These are phyloP conservation scores for Diaporthe amygdali DNA, from an alignment of 2,329 filamentous ascomycete genomes.

Conservation along the genomic window DNA sequence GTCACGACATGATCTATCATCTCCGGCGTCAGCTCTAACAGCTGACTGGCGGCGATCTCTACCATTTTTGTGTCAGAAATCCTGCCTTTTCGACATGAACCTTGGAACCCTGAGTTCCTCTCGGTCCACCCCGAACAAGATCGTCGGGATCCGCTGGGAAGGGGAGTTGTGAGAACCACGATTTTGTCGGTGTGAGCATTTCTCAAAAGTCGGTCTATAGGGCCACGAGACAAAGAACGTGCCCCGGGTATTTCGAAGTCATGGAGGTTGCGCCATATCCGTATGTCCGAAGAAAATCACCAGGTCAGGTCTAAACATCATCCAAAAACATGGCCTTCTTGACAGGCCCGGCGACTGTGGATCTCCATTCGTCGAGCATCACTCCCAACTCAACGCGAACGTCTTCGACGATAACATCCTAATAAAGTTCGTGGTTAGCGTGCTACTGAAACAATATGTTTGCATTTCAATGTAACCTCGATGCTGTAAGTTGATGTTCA, in stretches of 20 bases:
- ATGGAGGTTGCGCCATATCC: background rate
- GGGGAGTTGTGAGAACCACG: background rate
- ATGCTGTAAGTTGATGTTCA: too few species aligned
- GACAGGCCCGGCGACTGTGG: constrained; percentile 6
- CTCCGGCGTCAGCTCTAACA: background rate
- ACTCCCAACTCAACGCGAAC: constrained; percentile 13
- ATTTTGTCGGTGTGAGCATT: background rate
- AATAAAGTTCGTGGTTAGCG: background rate
- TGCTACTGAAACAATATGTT: background rate
- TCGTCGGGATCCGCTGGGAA: constrained; percentile 1
- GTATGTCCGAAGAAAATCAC: background rate
- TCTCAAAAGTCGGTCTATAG: background rate
- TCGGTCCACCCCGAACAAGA: constrained; percentile 5
- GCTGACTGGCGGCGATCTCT: background rate
- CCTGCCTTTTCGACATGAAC: background rate
- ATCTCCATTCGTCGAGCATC: constrained; percentile 17
- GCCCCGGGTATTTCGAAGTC: background rate
- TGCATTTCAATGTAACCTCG: background rate
- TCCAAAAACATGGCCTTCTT: constrained; percentile 13
- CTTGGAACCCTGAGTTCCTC: background rate
- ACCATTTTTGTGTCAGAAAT: background rate
- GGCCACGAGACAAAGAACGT: background rate
- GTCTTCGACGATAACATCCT: constrained; percentile 17
- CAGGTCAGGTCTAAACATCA: background rate
- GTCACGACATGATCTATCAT: background rate